Percentiles rank a stretch among this genome's conserved stretches.
Evolutionary conservation across 805 yeast genomes (phyloP).

Genomic region (Helenozyma rhizophorensis): DNA sequence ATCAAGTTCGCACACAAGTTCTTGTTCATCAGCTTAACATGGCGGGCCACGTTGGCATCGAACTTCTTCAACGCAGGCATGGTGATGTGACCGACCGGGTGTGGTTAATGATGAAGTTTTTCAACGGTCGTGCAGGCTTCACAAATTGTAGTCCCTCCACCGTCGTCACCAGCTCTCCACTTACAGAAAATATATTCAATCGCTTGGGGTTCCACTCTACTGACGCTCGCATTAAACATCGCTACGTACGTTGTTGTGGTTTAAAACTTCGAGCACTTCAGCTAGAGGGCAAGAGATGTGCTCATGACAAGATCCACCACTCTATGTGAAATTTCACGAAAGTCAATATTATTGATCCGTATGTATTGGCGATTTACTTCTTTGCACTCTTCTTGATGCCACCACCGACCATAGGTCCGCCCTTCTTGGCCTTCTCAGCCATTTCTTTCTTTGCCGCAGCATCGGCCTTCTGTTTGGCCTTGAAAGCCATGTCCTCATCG

Average conservation of each 20-base stretch:
- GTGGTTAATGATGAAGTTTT: too few relatives aligned
- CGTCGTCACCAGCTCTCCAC: too few relatives aligned
- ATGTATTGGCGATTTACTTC: constrained; percentile 9
- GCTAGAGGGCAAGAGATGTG: too few relatives aligned
- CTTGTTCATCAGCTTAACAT: constrained; percentile 41
- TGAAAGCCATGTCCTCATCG: constrained; percentile 87
- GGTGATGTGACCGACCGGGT: too few relatives aligned
- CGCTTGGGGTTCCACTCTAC: too few relatives aligned
- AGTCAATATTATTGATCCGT: constrained; percentile 20
- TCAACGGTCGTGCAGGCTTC: too few relatives aligned
- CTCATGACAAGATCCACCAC: too few relatives aligned
- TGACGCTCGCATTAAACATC: too few relatives aligned
- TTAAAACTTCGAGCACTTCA: too few relatives aligned
- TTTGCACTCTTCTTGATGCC: constrained; percentile 89
- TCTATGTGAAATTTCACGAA: not conserved
- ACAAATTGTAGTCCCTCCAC: too few relatives aligned
- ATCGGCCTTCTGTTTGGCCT: constrained; percentile 91
- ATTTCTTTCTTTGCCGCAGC: constrained; percentile 90
- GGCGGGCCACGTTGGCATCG: constrained; percentile 40
- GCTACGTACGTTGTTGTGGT: too few relatives aligned
- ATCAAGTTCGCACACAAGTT: constrained; percentile 40
- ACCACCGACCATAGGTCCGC: constrained; percentile 90
- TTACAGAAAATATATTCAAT: too few relatives aligned
- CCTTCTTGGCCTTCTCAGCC: constrained; percentile 80
- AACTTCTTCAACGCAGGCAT: constrained; percentile 42